These are phyloP conservation scores for Sugiyamaella floridensis DNA, from an alignment of 805 yeast species.

Conservation along the genomic window DNA sequence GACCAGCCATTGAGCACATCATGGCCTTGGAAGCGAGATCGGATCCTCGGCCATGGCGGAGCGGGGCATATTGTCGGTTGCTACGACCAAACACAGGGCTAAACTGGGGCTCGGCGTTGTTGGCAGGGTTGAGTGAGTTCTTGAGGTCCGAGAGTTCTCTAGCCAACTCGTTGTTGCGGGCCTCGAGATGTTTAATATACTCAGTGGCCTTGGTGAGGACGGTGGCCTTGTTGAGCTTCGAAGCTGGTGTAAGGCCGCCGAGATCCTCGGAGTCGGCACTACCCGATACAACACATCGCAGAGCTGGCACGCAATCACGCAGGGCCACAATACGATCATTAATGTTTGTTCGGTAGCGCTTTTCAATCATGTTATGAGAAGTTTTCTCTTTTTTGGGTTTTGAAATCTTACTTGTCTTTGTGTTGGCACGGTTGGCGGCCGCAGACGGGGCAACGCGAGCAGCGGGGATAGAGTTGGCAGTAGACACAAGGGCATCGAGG, in stretches of 20 bases:
- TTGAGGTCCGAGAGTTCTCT: slow-evolving; percentile 47
- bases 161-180: slow-evolving; percentile 44
- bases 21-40: slow-evolving; percentile 23
- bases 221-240: slow-evolving; percentile 70
- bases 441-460: neutral
- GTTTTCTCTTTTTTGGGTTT: slow-evolving; percentile 41
- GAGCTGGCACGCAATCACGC: slow-evolving; percentile 71
- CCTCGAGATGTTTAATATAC: slow-evolving; percentile 66
- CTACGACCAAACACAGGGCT: too few species aligned
- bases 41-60: slow-evolving; percentile 2
- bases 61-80: neutral
- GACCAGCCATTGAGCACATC: slow-evolving; percentile 34
- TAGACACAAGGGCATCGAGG: neutral
- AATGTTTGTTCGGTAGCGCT: slow-evolving; percentile 71
- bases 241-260: slow-evolving; percentile 71
- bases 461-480: neutral
- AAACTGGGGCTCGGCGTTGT: neutral
- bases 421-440: slow-evolving; percentile 2
- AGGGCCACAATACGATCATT: slow-evolving; percentile 62
- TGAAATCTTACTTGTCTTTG: slow-evolving; percentile 19
- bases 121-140: slow-evolving; percentile 4
- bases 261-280: slow-evolving; percentile 44
- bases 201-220: slow-evolving; percentile 73
- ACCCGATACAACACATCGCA: slow-evolving; percentile 51
- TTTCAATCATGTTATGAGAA: slow-evolving; percentile 74